Conservation (phyloP, 495 filamentous ascomycete genomes). For the Penicillium bialowiezense region DNA sequence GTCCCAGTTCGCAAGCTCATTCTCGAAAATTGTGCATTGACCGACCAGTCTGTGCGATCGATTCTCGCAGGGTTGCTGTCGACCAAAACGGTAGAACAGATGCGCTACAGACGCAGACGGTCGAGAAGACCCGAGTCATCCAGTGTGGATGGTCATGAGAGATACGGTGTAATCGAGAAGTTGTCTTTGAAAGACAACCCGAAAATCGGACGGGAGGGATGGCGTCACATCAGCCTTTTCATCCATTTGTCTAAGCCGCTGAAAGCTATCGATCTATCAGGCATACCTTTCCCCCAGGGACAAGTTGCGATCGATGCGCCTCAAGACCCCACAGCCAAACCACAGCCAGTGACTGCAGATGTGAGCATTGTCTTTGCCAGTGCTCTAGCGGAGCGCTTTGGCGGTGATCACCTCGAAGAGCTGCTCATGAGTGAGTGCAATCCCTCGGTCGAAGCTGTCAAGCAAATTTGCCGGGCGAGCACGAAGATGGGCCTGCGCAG, state of each 20-base stretch:
- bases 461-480: constrained; percentile 70
- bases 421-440: constrained; percentile 79
- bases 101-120: constrained; percentile 43
- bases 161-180: constrained; percentile 75
- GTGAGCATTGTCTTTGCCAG: constrained; percentile 63
- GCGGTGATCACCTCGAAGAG: constrained; percentile 74
- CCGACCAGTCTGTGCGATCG: constrained; percentile 79
- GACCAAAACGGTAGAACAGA: constrained; percentile 62
- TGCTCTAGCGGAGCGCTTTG: constrained; percentile 72
- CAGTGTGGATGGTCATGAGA: constrained; percentile 33
- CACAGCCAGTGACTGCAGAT: constrained; percentile 31
- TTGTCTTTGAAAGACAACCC: constrained; percentile 85
- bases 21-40: constrained; percentile 81
- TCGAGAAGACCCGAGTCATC: constrained; percentile 22
- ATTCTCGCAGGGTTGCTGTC: constrained; percentile 84
- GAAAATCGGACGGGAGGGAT: constrained; percentile 81
- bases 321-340: neutral
- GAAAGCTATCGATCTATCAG: constrained; percentile 81
- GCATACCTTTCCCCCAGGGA: constrained; percentile 71
- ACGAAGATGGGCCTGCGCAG: constrained; percentile 70
- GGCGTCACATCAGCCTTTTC: constrained; percentile 88
- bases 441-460: constrained; percentile 65
- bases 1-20: constrained; percentile 84
- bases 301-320: constrained; percentile 17
- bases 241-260: constrained; percentile 84